Conservation (phyloP, 306 rosid species). For the Cicer bijugum region DNA sequence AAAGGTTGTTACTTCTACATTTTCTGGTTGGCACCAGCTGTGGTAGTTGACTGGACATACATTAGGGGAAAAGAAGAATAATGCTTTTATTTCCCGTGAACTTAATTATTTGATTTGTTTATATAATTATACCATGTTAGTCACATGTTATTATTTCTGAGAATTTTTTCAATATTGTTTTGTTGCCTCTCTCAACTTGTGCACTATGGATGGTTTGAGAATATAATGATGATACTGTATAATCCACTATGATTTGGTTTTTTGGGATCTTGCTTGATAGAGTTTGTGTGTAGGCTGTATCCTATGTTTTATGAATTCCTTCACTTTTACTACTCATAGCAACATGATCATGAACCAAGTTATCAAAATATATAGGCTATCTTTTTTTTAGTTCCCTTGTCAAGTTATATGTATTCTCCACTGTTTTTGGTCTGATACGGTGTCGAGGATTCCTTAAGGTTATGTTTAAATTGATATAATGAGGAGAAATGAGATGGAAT, state of each 20-base stretch:
- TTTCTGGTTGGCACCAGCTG: slow-evolving; percentile 42
- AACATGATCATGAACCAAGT: slow-evolving; percentile 42
- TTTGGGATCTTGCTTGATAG: slow-evolving; percentile 28
- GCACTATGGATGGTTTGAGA: slow-evolving; percentile 29
- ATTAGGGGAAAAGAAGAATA: slow-evolving; percentile 35
- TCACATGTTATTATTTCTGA: slow-evolving; percentile 10
- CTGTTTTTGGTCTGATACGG: slow-evolving; percentile 5
- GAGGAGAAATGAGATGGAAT: no score
- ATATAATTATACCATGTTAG: slow-evolving; percentile 5
- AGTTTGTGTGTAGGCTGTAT: not conserved
- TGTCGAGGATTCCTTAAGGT: no score
- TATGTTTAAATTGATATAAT: no score
- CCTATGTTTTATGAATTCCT: slow-evolving; percentile 24
- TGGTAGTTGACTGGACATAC: slow-evolving; percentile 15
- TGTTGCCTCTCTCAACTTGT: slow-evolving; percentile 37
- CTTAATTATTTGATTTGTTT: slow-evolving; percentile 40
- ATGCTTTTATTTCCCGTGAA: slow-evolving; percentile 29
- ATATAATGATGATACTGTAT: slow-evolving; percentile 11
- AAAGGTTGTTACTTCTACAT: slow-evolving; percentile 19
- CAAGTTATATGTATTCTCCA: slow-evolving; percentile 21
- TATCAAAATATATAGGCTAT: slow-evolving; percentile 37
- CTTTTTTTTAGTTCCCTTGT: not conserved
- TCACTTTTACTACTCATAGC: not conserved
- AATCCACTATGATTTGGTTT: slow-evolving; percentile 1
- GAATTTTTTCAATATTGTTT: slow-evolving; percentile 38